Conservation (phyloP, 2,329 filamentous ascomycete genomes). For the Raffaelea albimanens region DNA sequence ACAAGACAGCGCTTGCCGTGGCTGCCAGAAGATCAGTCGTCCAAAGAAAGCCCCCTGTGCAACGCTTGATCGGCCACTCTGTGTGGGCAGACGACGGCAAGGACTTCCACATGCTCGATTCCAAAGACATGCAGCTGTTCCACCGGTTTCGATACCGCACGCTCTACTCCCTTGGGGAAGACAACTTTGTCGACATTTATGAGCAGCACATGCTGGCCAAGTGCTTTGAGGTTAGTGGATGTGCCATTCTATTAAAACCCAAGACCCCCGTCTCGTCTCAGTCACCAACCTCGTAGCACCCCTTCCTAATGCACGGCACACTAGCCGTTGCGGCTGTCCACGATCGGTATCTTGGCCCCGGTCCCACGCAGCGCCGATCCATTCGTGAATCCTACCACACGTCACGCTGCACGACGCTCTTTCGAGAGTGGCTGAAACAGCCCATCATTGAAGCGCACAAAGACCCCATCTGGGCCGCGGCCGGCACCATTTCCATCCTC, state of each 20-base stretch:
- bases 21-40: background rate
- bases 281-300: slow-evolving; percentile 21
- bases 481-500: slow-evolving; percentile 30
- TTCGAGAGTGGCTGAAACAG: slow-evolving; percentile 24
- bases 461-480: slow-evolving; percentile 37
- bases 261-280: too few relatives aligned
- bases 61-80: too few relatives aligned
- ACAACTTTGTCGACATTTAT: slow-evolving; percentile 5
- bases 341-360: slow-evolving; percentile 22
- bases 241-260: too few relatives aligned
- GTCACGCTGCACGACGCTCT: slow-evolving; percentile 28
- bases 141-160: slow-evolving; percentile 3
- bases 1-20: background rate
- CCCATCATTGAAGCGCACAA: slow-evolving; percentile 23
- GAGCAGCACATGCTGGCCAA: slow-evolving; percentile 21
- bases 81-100: slow-evolving; percentile 23
- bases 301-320: slow-evolving; percentile 36
- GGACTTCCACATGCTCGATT: slow-evolving; percentile 1
- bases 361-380: slow-evolving; percentile 15
- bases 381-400: slow-evolving; percentile 33
- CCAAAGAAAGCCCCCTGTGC: too few relatives aligned
- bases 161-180: background rate
- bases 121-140: slow-evolving; percentile 2
- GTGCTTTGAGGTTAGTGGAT: slow-evolving; percentile 23
- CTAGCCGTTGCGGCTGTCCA: slow-evolving; percentile 32